Evolutionary conservation across 2,329 filamentous ascomycete genomes (phyloP), one percentile per base, ranked within the genome.

Genomic region (Penicillium nordicum): DNA sequence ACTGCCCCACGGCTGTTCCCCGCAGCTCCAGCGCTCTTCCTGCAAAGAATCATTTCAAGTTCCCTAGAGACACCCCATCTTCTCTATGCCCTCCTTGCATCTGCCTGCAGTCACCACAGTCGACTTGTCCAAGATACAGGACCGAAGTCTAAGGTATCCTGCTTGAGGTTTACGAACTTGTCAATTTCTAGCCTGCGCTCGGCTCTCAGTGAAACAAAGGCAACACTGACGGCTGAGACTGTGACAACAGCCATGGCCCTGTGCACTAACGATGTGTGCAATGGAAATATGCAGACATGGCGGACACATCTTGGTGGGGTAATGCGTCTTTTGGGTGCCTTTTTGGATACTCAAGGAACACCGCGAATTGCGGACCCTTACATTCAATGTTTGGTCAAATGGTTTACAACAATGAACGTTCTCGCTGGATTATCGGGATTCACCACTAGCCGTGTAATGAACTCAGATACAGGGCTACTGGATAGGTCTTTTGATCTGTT

Each of bases 211-310:
- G 51, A 63, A 12, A 23, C 46, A 1, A 34, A 57, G 5, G 56
- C 59, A 30, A 55, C 49, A 14, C 41, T 65, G 12, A 65, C 57
- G n/a, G 45, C 63, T 4, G 63, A 69, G 42, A 69, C 64, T 12
- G 51, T 66, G 12, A 64, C 62, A 11, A 69, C 69, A 18, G 69
- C 69, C 23, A 69, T 72, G 62, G 58, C 64, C 3, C 47, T 72
- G 7, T 72, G 69, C 49, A 72, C 68, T 2, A 70, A 69, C 51
- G 69, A 72, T 62, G 67, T 72, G n/a, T 71, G 68, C 30, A 69
- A 71, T 55, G 69, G 69, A 1, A 66, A 70, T 34, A 63, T 67
- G 57, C 56, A 65, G 11, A 54, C 63, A 29, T 69, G 68, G 65
- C 49, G 60, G 8, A 63, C 61, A 7, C 69, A 70, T 57, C 58